Evolutionary conservation across 305 asterid species (phyloP).

Genomic region (Solanum hybrid): DNA sequence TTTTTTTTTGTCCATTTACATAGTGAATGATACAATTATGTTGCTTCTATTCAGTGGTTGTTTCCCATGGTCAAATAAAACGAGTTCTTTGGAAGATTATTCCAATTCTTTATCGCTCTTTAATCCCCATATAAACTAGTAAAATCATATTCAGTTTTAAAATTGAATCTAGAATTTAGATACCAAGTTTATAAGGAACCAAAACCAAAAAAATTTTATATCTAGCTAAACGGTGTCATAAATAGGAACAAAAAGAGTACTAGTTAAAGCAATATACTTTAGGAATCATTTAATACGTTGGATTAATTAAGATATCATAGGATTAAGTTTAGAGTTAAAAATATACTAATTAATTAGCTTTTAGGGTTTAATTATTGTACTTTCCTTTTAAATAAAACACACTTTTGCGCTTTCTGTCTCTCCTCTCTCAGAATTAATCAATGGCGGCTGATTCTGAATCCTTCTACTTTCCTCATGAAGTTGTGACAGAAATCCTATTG

Average conservation of each 20-base stretch:
- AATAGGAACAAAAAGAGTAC: not conserved
- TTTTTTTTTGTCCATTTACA: not conserved
- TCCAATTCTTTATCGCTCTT: not conserved
- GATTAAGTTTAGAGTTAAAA: not conserved
- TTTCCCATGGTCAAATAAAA: not conserved
- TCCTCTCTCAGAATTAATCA: not conserved
- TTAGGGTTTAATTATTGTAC: not conserved
- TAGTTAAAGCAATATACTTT: not conserved
- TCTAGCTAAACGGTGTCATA: too few relatives aligned
- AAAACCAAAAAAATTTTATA: too few relatives aligned
- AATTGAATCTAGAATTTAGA: too few relatives aligned
- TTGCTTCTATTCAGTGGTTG: not conserved
- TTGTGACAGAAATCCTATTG: not conserved
- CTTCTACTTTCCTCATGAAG: slow-evolving; percentile 1
- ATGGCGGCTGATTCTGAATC: not conserved
- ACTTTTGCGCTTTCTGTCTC: not conserved
- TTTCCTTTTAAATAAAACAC: not conserved
- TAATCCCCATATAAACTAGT: not conserved
- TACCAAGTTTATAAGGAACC: not conserved
- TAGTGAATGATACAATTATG: not conserved
- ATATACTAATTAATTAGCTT: not conserved
- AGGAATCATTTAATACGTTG: not conserved
- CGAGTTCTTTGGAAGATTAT: not conserved
- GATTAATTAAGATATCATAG: not conserved
- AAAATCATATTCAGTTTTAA: too few relatives aligned